Base-by-base conservation (phyloP, 2,329 filamentous ascomycete genomes). In the Fusarium siculi region DNA sequence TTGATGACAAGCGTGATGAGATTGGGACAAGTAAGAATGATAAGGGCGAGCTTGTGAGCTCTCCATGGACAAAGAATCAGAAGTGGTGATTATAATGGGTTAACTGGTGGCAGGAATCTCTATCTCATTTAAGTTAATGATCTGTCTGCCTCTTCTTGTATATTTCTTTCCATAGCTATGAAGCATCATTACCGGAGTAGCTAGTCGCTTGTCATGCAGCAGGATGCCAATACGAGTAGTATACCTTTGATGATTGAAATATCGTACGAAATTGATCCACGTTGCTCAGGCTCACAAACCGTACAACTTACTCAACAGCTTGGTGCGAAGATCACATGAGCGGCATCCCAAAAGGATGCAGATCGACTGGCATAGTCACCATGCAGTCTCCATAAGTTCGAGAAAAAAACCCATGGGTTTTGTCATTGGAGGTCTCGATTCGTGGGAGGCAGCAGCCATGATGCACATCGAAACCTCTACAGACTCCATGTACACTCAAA, bases 1-100 rank as follows among this genome's bases (percentile, higher is more conserved):
- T 92, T 28, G 88, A 93, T 80, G 92, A 94, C 76, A 78, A 83
- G 43, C 80, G 87, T 69, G 84, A 87, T n/a, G 81, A 82, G 18
- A 79, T 87, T 68, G 84, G 83, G n/a, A 82, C 80, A 58, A 72
- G 73, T 36, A 77, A 71, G 52, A 71, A 77, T 42, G 70, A 72
- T 32, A 76, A 77, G 19, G 80, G 80, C n/a, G 73, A 75, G 47
- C 78, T 80, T 61, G 66, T 75, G 37, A 80, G 68, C 47, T 76
- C 78, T 46, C 74, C 63, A 30, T 83, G 80, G 80, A 81, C 79
- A 47, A 64, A 63, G 59, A 56, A 66, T 23, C 66, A 76, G 44
- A 64, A 66, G 57, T 77, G 76, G 76, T 77, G 67, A 73, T 58
- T 62, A 55, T 49, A 19, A 49, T 49, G 34, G 46, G 54, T 55